Conservation (phyloP, 2,329 filamentous ascomycete genomes). For the Phialophora expanda region DNA sequence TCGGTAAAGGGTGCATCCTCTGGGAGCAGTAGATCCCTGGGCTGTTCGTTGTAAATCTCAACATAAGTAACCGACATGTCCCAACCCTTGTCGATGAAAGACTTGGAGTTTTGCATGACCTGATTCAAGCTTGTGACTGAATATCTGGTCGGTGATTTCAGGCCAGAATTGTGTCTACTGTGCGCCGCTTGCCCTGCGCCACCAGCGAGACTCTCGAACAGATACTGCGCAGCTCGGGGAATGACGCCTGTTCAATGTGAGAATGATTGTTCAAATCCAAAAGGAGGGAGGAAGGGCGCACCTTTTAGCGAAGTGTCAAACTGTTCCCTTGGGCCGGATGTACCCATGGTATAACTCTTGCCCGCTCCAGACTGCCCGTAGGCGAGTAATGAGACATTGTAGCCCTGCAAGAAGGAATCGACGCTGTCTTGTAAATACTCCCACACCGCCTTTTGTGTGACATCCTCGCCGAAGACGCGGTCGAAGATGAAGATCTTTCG, state of each 20-base stretch:
- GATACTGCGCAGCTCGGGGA: conserved; percentile 79
- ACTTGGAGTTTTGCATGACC: conserved; percentile 48
- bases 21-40: conserved; percentile 84
- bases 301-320: conserved; percentile 74
- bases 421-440: conserved; percentile 92
- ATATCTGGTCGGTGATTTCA: conserved; percentile 80
- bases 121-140: conserved; percentile 63
- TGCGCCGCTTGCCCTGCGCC: conserved; percentile 42
- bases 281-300: conserved; percentile 49
- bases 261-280: background rate
- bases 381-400: conserved; percentile 96
- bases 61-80: conserved; percentile 92
- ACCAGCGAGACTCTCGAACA: conserved; percentile 86
- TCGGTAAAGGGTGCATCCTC: conserved; percentile 73
- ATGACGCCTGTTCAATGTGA: conserved; percentile 75
- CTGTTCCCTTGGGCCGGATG: conserved; percentile 81
- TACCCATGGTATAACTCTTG: conserved; percentile 99
- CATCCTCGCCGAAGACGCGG: conserved; percentile 83
- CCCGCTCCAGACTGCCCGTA: conserved; percentile 97
- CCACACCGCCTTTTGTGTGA: conserved; percentile 88
- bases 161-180: conserved; percentile 71
- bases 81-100: conserved; percentile 74
- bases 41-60: conserved; percentile 96
- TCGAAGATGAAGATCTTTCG: conserved; percentile 97
- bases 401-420: conserved; percentile 87